A percentile compares a stretch with the other conserved stretches of the same genome.
Evolutionary conservation across 2,329 filamentous ascomycete species (phyloP).

Genomic region (Claviceps sp.): DNA sequence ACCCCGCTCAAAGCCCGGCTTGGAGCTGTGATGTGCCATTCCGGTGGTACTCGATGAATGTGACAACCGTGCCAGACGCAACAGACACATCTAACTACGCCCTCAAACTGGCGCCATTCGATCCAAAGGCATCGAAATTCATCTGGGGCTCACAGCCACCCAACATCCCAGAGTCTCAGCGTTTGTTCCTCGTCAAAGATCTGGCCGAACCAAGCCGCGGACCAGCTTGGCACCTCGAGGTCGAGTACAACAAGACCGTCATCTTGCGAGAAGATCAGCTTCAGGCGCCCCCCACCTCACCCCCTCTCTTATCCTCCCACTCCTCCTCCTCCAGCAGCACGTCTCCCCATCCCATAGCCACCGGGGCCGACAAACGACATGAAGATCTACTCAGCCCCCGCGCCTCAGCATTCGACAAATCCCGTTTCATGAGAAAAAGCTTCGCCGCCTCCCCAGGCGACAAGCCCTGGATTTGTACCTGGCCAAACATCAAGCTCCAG

Average conservation of each 20-base stretch:
- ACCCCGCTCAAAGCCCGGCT: slow-evolving; percentile 39
- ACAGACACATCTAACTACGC: slow-evolving; percentile 25
- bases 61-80: slow-evolving; percentile 18
- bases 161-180: slow-evolving; percentile 22
- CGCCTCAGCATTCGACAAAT: slow-evolving; percentile 13
- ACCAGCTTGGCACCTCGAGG: slow-evolving; percentile 41
- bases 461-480: slow-evolving; percentile 44
- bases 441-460: slow-evolving; percentile 30
- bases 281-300: neutral
- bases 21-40: slow-evolving; percentile 50
- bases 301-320: neutral
- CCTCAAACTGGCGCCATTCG: slow-evolving; percentile 24
- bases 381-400: slow-evolving; percentile 9
- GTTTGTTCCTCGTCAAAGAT: slow-evolving; percentile 38
- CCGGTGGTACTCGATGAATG: slow-evolving; percentile 29
- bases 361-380: slow-evolving; percentile 15
- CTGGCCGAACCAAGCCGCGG: slow-evolving; percentile 32
- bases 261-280: slow-evolving; percentile 33
- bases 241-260: slow-evolving; percentile 43
- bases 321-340: neutral
- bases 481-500: slow-evolving; percentile 41
- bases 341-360: slow-evolving; percentile 9
- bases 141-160: slow-evolving; percentile 43
- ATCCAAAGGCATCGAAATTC: slow-evolving; percentile 26
- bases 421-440: slow-evolving; percentile 11